phyloP scores from a whole-genome alignment of 306 rosid genomes.

The Ammopiptanthus mongolicus region DNA sequence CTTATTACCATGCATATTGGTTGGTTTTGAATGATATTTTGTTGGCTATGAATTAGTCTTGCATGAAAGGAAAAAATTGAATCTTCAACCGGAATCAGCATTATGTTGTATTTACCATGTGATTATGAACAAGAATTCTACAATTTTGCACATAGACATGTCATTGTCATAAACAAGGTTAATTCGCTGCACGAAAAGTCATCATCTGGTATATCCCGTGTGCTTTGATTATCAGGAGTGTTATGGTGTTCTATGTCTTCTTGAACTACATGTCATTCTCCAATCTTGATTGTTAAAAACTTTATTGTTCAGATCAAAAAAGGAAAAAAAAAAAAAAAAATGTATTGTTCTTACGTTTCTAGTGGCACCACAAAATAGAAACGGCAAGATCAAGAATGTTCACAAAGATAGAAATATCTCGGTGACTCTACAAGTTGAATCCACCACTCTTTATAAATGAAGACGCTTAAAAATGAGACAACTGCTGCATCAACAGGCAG shows the following conservation, averaged over 20 bases:
- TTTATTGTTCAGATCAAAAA: not conserved
- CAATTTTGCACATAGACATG: constrained; percentile 1
- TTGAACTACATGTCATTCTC: not conserved
- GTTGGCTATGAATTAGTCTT: not conserved
- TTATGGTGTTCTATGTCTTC: not conserved
- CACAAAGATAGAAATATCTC: not conserved
- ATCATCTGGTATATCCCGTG: constrained; percentile 33
- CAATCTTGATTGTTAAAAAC: not conserved
- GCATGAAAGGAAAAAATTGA: not conserved
- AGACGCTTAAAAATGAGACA: not conserved
- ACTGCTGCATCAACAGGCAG: not conserved
- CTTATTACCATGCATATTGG: not conserved
- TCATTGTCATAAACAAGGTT: constrained; percentile 4
- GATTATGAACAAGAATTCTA: not conserved
- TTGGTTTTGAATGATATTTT: not conserved
- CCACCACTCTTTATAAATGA: not conserved
- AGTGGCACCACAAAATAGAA: not conserved
- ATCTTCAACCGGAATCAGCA: not conserved
- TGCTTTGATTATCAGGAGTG: not conserved
- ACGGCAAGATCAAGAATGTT: not conserved
- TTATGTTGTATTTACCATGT: constrained; percentile 8
- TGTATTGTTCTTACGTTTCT: not conserved
- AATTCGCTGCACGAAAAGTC: constrained; percentile 50
- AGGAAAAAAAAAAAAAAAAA: too few relatives aligned
- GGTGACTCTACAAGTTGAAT: not conserved